Percentiles rank a stretch among this genome's conserved stretches.
phyloP scores from a whole-genome alignment of 495 filamentous ascomycete genomes.

The Penicillium alfredii region DNA sequence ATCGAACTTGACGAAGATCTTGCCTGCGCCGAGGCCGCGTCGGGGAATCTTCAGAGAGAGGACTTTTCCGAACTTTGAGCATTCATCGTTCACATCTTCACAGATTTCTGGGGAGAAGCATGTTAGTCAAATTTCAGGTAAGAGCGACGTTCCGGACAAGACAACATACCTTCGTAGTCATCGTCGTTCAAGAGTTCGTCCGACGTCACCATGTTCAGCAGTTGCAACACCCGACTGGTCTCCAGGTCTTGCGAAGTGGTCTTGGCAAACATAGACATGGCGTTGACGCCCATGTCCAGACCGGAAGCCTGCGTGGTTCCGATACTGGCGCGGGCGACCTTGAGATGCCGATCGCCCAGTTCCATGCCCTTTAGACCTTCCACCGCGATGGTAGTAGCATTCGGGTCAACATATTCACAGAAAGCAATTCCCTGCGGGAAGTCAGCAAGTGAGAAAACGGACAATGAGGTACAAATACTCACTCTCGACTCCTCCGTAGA shows the following conservation, averaged over 20 bases:
- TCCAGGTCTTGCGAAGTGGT: constrained; percentile 76
- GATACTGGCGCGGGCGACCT: constrained; percentile 82
- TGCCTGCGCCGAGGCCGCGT: constrained; percentile 86
- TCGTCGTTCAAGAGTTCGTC: constrained; percentile 92
- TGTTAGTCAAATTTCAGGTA: constrained; percentile 1
- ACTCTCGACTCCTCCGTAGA: constrained; percentile 84
- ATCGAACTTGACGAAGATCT: constrained; percentile 95
- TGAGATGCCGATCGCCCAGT: constrained; percentile 77
- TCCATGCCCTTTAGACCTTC: constrained; percentile 90
- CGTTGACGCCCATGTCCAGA: constrained; percentile 91
- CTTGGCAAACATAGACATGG: constrained; percentile 97
- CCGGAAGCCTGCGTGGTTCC: constrained; percentile 85
- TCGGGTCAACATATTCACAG: constrained; percentile 83
- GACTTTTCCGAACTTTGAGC: constrained; percentile 79
- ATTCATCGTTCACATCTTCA: constrained; percentile 88
- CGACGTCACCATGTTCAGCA: constrained; percentile 96
- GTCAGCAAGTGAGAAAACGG: constrained; percentile 15
- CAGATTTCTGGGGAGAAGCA: constrained; percentile 79
- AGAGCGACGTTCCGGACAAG: constrained; percentile 27
- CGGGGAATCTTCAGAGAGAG: constrained; percentile 85
- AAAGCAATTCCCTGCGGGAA: constrained; percentile 86
- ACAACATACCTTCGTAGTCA: constrained; percentile 94
- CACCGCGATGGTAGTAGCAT: constrained; percentile 75
- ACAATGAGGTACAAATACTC: constrained; percentile 33
- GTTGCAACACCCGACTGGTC: constrained; percentile 73